A percentile compares a stretch with the other conserved stretches of the same genome.
Evolutionary conservation across 371 early-diverging fungal genomes (phyloP).

Genomic region (Mucor saturninus): DNA sequence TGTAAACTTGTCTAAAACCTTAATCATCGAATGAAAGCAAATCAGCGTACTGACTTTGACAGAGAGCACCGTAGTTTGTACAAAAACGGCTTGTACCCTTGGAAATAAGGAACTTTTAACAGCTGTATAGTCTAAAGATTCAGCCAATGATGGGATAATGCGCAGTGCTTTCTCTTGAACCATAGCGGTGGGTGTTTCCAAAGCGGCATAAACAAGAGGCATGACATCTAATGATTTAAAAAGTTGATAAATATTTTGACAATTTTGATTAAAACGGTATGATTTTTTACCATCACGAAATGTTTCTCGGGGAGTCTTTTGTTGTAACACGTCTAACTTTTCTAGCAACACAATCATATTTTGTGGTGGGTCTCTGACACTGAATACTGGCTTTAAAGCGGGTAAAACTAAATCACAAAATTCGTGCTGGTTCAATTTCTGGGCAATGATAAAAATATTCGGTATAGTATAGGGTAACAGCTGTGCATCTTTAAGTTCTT

Average conservation of each 20-base stretch:
- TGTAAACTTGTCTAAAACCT: constrained; percentile 73
- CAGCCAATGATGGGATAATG: constrained; percentile 65
- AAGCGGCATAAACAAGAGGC: constrained; percentile 76
- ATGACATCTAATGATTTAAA: constrained; percentile 58
- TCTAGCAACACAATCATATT: constrained; percentile 70
- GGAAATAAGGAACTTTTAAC: constrained; percentile 77
- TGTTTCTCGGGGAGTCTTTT: constrained; percentile 63
- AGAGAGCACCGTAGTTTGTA: constrained; percentile 69
- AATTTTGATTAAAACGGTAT: neutral
- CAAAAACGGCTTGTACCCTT: constrained; percentile 72
- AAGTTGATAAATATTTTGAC: neutral
- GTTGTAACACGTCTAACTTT: constrained; percentile 62
- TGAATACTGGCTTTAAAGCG: constrained; percentile 67
- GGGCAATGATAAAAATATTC: constrained; percentile 70
- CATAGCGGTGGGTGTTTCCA: constrained; percentile 62
- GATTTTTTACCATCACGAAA: constrained; percentile 61
- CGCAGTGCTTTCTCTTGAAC: constrained; percentile 83
- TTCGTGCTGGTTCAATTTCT: constrained; percentile 65
- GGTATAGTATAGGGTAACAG: constrained; percentile 78
- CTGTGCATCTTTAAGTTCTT: constrained; percentile 75
- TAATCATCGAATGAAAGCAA: constrained; percentile 78
- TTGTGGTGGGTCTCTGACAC: constrained; percentile 65
- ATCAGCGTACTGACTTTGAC: constrained; percentile 78
- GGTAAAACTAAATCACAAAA: constrained; percentile 69
- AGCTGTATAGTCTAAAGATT: constrained; percentile 71